Evolutionary conservation across 768 basidiomycete species (phyloP), one percentile per base, ranked within the genome.

Genomic region (Royoungia palumana): DNA sequence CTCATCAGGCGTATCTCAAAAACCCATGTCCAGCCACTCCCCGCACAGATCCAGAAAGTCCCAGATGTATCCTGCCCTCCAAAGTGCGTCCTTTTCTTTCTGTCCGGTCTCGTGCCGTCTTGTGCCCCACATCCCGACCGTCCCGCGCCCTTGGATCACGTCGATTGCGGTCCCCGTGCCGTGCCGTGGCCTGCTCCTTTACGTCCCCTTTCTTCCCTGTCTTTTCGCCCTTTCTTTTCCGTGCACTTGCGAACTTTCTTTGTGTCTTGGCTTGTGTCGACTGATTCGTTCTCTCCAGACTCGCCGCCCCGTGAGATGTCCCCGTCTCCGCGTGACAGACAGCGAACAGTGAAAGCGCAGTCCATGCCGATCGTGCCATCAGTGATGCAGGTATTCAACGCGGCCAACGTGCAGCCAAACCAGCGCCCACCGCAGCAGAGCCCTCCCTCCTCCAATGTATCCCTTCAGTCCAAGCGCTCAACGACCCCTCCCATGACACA

Each of bases 331-430:
- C 68, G 70, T 16, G 70, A 74, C 44, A 77, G 68, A 70, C 82
- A 66, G 51, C 73, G 85, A 32, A 70, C 80, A 10, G 58, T 74
- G 20, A 85, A 85, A 57, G 60, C 80, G 1, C 78, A 80, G 53
- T 82, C 84, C 0, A 73, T 85, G 72, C 80, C 84, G 49, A 68
- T 80, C 61, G 80, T 82, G 5, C 81, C 84, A 21, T 71, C 73
- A 19, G 74, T 81, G 41, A 70, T 77, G 61, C 79, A 81, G 54
- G 67, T 82, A 14, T 82, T 79, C 60, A 58, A 60, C 43, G 53
- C 56, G 10, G 67, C 72, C 64, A 56, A 69, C 51, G 52, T 60
- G 58, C 61, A 64, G 59, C 53, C 71, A 51, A 64, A 65, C 42
- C 75, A 77, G 60, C 72, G 73, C 53, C 63, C 49, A 6, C 16